Percentiles rank a stretch among this genome's conserved stretches.
Conservation (phyloP, 2,329 filamentous ascomycete species). For the Pseudogymnoascus sp. region DNA sequence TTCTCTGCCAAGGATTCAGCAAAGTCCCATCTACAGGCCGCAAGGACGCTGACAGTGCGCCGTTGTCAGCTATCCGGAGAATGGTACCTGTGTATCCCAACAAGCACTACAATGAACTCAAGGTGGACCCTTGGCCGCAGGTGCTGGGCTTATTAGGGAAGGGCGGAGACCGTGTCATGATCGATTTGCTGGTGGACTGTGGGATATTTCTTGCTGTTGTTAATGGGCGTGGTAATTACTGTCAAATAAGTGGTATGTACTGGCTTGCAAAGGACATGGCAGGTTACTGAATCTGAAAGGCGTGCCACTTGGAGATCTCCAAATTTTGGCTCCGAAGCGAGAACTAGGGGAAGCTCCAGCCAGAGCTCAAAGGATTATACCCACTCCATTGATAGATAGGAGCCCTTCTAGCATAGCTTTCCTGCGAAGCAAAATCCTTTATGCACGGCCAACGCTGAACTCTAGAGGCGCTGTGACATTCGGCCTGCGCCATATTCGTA, state of each 20-base stretch:
- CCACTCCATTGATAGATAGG: constrained; percentile 25
- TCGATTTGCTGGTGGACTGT: constrained; percentile 66
- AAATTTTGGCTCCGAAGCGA: constrained; percentile 3
- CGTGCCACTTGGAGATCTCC: constrained; percentile 23
- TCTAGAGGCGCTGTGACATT: constrained; percentile 58
- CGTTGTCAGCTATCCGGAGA: constrained; percentile 49
- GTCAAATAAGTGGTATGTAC: constrained; percentile 66
- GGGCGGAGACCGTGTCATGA: constrained; percentile 68
- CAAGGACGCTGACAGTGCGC: constrained; percentile 13
- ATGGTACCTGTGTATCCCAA: constrained; percentile 59
- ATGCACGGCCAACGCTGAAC: constrained; percentile 66
- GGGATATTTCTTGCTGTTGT: constrained; percentile 63
- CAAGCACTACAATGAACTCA: constrained; percentile 59
- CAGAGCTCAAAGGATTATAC: constrained; percentile 12
- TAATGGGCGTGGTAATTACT: constrained; percentile 55
- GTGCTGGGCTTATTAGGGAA: constrained; percentile 66
- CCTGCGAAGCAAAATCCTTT: constrained; percentile 77
- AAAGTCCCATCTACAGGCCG: constrained; percentile 31
- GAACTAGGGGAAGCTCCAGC: not conserved
- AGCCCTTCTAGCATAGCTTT: constrained; percentile 56
- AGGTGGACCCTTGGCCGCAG: constrained; percentile 63
- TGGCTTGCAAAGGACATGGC: not conserved
- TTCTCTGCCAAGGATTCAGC: constrained; percentile 79
- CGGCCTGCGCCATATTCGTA: constrained; percentile 76
- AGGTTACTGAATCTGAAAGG: constrained; percentile 16